Evolutionary conservation across 352 stramenopile species (phyloP), one percentile per base, ranked within the genome.

Genomic region (Globisporangium cystogenes): DNA sequence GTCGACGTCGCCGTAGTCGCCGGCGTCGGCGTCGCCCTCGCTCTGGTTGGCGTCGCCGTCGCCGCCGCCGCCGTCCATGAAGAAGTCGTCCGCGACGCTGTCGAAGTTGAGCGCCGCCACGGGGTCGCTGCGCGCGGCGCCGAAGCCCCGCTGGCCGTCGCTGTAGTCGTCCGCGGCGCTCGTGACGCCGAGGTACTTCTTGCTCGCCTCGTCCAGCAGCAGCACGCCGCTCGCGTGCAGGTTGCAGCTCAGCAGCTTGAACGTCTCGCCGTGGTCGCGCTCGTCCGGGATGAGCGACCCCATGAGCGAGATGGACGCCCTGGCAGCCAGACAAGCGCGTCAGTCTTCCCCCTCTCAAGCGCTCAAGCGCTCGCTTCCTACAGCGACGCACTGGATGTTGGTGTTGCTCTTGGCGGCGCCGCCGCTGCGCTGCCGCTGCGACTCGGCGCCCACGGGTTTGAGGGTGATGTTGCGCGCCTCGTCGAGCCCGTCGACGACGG

Each of bases 221-320:
- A 94, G 55, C 48, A 89, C 82, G 16, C 84, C 84, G 24, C 64
- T 85, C 35, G 71, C 55, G 39, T 92, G 77, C 24, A 94, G 61
- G 40, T 76, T 74, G 60, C 84, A 94, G 61, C 79, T 91, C 60
- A 87, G 56, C 39, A 94, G 59, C 72, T 92, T 94, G 65, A 92
- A 91, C 23, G 77, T 87, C 54, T 94, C 82, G 45, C 84, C 84
- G 35, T 90, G 77, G 49, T 92, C 81, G 20, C 76, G 62, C 45
- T 91, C 82, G 43, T 87, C 78, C 0, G 82, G 82, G 12, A 90
- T 70, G 14, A 94, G 64, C 21, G 82, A 92, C 0, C 82, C 78
- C 84, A 92, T 92, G 11, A 94, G 45, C 24, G 82, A 76, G 36
- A 94, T 87, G 1, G 81, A 82, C 10, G 83, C 83, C 35, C 74